Evolutionary conservation across 495 filamentous ascomycete genomes (phyloP).

Genomic region (Massariosphaeria phaeospora): DNA sequence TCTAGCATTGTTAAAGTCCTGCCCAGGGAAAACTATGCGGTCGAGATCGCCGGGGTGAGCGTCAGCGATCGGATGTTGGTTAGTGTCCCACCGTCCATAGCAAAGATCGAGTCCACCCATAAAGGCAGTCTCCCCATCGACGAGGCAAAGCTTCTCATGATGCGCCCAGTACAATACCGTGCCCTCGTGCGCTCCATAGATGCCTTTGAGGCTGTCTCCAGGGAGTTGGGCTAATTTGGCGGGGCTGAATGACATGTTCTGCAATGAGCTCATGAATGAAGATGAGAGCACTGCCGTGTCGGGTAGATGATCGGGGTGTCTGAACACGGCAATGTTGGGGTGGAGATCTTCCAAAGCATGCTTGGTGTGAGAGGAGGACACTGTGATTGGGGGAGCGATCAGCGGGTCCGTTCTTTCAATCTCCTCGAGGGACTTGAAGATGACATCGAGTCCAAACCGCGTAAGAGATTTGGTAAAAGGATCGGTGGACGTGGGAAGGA

Average conservation of each 20-base stretch:
- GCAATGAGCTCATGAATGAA: slow-evolving; percentile 48
- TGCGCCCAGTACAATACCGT: slow-evolving; percentile 92
- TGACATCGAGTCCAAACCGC: slow-evolving; percentile 41
- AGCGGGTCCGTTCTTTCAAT: slow-evolving; percentile 44
- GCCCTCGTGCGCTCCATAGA: slow-evolving; percentile 79
- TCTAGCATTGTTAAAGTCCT: slow-evolving; percentile 89
- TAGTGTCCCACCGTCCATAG: slow-evolving; percentile 60
- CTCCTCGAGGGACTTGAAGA: slow-evolving; percentile 45
- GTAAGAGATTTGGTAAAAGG: slow-evolving; percentile 36
- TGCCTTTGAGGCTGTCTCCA: slow-evolving; percentile 59
- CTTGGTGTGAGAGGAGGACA: slow-evolving; percentile 82
- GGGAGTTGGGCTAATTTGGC: slow-evolving; percentile 55
- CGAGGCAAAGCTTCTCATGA: slow-evolving; percentile 85
- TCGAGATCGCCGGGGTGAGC: slow-evolving; percentile 73
- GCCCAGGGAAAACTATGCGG: slow-evolving; percentile 75
- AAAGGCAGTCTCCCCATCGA: slow-evolving; percentile 77
- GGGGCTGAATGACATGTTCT: slow-evolving; percentile 50
- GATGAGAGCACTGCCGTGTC: slow-evolving; percentile 57
- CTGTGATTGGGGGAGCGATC: slow-evolving; percentile 48
- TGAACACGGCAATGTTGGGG: slow-evolving; percentile 83
- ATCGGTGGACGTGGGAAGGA: slow-evolving; percentile 42
- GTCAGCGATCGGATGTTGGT: slow-evolving; percentile 73
- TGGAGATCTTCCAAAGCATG: slow-evolving; percentile 72
- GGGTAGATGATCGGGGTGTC: slow-evolving; percentile 85
- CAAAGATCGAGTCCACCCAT: slow-evolving; percentile 80